Evolutionary conservation across 345 rosid genomes (phyloP).

Genomic region (Arabis hirsuta): DNA sequence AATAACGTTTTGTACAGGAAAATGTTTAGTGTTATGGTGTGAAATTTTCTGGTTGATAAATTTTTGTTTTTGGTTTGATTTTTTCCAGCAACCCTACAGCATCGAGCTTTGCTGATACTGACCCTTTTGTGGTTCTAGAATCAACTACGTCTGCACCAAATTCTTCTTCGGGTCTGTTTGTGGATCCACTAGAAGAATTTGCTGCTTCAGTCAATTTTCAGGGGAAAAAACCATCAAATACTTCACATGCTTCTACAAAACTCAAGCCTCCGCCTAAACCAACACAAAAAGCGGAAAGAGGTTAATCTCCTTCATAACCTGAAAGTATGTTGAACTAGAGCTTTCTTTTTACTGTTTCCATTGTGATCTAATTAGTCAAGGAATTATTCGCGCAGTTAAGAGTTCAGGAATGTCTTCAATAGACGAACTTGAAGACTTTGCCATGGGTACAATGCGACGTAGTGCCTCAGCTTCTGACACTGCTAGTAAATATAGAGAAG

Average conservation of each 20-base stretch:
- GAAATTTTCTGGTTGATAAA: slow-evolving; percentile 8
- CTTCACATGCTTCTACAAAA: slow-evolving; percentile 46
- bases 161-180: slow-evolving; percentile 46
- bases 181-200: slow-evolving; percentile 66
- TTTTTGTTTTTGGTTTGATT: slow-evolving; percentile 4
- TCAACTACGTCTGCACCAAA: slow-evolving; percentile 48
- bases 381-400: slow-evolving; percentile 53
- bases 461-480: slow-evolving; percentile 45
- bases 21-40: slow-evolving; percentile 10
- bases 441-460: slow-evolving; percentile 54
- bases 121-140: slow-evolving; percentile 75
- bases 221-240: slow-evolving; percentile 40
- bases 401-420: slow-evolving; percentile 55
- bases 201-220: slow-evolving; percentile 50
- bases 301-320: slow-evolving; percentile 43
- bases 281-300: slow-evolving; percentile 62
- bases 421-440: slow-evolving; percentile 82
- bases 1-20: neutral
- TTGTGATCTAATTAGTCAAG: slow-evolving; percentile 31
- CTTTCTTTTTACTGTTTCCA: slow-evolving; percentile 7
- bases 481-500: slow-evolving; percentile 58
- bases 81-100: slow-evolving; percentile 42
- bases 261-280: slow-evolving; percentile 77
- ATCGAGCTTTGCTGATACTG: slow-evolving; percentile 50
- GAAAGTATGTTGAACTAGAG: slow-evolving; percentile 9